Base-by-base conservation (phyloP, 1,284 basidiomycete species). In the Leccinum angustisporum region DNA sequence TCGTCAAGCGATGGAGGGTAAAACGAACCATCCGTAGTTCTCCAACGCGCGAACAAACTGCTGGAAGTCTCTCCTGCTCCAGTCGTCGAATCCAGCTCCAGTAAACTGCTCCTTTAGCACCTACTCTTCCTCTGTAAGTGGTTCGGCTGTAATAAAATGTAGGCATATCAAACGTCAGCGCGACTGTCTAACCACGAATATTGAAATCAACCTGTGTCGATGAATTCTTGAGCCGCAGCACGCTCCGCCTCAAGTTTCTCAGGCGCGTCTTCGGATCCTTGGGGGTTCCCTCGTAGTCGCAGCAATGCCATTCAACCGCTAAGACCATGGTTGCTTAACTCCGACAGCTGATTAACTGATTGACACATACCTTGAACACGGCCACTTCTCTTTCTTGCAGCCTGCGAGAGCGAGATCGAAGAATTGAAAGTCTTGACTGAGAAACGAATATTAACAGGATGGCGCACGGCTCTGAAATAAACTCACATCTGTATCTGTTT, bases 381-480 rank as follows among this genome's bases (percentile, higher is more conserved):
- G 91, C 89, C 34, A 90, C 79, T 75, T 98, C 97, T 61, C 90
- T 86, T 69, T 97, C 93, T 74, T 98, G 95, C 18, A 21, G 18
- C 18, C 18, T 21, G 18, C 18, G 18, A 21, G 90, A 10, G 87
- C 83, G 9, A 99, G 79, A 54, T 96, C 92, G 80, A 94, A 98
- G 83, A 99, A 99, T 73, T 99, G 97, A 83, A 96, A 98, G 75
- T 98, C 97, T 78, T 97, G 90, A 67, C 94, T 95, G 67, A 52
- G 5, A 68, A 59, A 14, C 8, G 2, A 56, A 58, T 57, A 8
- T 18, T 13, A 8, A 33, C n/a, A 48, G 7, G 6, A 21, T 36
- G 27, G 5, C 25, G 14, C 33, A n/a, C 13, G 13, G 14, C 43
- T 33, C 11, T 9, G 5, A 9, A n/a, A 8, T 31, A 14, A 6